phyloP scores from a whole-genome alignment of 2,329 filamentous ascomycete species.

The Colletotrichum chrysophilum region DNA sequence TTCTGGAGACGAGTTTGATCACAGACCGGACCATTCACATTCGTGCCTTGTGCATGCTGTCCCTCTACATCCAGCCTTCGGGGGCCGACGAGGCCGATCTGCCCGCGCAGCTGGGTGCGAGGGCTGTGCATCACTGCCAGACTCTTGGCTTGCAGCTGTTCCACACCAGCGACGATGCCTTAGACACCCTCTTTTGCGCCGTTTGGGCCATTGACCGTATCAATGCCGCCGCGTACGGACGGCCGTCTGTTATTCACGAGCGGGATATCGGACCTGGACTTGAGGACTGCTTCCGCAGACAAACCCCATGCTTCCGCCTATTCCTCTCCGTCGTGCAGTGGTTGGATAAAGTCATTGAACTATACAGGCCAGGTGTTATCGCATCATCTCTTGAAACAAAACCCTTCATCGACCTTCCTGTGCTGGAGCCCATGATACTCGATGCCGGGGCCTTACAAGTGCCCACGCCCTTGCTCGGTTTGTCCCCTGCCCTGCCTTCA shows the following conservation, averaged over 20 bases:
- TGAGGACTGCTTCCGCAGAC: constrained; percentile 53
- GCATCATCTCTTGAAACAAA: constrained; percentile 36
- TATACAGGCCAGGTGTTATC: constrained; percentile 58
- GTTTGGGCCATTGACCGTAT: constrained; percentile 67
- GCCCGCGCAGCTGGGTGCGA: constrained; percentile 56
- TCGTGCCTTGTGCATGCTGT: constrained; percentile 58
- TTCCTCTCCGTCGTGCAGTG: constrained; percentile 59
- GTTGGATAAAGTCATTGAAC: constrained; percentile 62
- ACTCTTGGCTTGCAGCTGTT: constrained; percentile 61
- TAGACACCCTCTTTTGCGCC: constrained; percentile 60
- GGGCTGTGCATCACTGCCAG: constrained; percentile 62
- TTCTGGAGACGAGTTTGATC: constrained; percentile 59
- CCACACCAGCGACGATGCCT: constrained; percentile 38
- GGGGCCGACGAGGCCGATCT: constrained; percentile 58
- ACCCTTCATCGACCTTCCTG: constrained; percentile 57
- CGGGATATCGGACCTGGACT: constrained; percentile 62
- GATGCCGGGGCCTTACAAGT: constrained; percentile 57
- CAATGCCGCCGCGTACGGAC: constrained; percentile 63
- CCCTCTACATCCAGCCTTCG: constrained; percentile 63
- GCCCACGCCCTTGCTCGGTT: constrained; percentile 55
- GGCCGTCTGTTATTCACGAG: constrained; percentile 65
- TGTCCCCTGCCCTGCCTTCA: constrained; percentile 13
- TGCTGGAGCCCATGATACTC: constrained; percentile 63
- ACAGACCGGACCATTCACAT: constrained; percentile 60
- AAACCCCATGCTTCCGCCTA: constrained; percentile 60